Evolutionary conservation across 225 moss, liverwort and hornwort genomes (phyloP).

Genomic region (Neckera pumila): DNA sequence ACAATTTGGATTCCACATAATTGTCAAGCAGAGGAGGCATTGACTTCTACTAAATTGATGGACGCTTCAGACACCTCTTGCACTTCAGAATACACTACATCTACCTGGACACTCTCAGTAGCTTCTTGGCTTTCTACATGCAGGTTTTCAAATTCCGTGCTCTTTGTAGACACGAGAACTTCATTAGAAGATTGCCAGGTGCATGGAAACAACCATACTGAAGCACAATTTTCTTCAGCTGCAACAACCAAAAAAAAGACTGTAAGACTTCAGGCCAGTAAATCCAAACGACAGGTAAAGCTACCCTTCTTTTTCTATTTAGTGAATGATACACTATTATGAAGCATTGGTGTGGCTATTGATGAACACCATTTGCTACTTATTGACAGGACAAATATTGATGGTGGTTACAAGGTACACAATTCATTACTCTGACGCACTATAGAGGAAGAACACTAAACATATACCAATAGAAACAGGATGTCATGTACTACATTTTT

Average conservation of each 20-base stretch:
- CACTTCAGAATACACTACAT: slow-evolving; percentile 9
- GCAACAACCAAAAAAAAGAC: background rate
- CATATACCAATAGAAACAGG: background rate
- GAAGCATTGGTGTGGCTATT: background rate
- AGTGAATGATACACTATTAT: background rate
- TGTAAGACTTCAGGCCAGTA: background rate
- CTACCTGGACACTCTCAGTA: background rate
- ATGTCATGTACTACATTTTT: background rate
- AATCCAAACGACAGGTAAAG: background rate
- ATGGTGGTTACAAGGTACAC: background rate
- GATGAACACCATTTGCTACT: background rate
- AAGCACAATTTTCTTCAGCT: slow-evolving; percentile 83
- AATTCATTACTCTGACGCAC: background rate
- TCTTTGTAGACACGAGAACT: background rate
- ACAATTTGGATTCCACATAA: background rate
- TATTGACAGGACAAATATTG: background rate
- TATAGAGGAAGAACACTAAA: background rate
- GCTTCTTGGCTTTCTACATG: background rate
- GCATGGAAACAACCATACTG: slow-evolving; percentile 77
- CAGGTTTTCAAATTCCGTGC: background rate
- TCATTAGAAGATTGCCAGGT: slow-evolving; percentile 22
- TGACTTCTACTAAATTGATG: background rate
- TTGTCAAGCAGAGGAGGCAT: background rate
- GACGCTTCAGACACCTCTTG: slow-evolving; percentile 3
- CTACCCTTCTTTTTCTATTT: background rate